Evolutionary conservation across 805 yeast species (phyloP).

Genomic region (Candida jianshihensis): DNA sequence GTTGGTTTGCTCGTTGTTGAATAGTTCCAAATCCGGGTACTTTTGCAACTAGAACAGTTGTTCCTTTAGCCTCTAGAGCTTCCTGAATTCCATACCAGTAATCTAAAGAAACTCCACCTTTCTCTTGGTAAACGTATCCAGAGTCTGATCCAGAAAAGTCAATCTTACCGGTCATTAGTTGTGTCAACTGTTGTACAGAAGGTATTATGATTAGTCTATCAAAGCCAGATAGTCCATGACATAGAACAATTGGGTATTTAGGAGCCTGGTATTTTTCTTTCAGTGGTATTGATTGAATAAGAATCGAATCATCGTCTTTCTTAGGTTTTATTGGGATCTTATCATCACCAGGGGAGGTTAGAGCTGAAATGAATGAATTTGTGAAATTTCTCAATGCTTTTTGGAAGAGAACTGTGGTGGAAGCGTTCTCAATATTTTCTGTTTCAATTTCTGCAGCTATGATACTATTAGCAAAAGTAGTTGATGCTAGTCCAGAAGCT

Average conservation of each 20-base stretch:
- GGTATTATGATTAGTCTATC: constrained; percentile 47
- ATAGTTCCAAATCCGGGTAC: constrained; percentile 83
- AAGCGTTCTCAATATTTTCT: constrained; percentile 8
- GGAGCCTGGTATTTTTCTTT: constrained; percentile 48
- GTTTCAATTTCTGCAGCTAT: constrained; percentile 7
- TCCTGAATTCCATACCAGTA: constrained; percentile 81
- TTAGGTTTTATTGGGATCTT: constrained; percentile 3
- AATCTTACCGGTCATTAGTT: constrained; percentile 9
- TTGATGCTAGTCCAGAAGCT: constrained; percentile 6
- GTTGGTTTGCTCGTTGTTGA: constrained; percentile 52
- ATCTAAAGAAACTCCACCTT: constrained; percentile 40
- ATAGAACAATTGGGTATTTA: constrained; percentile 65
- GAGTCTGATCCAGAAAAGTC: constrained; percentile 1
- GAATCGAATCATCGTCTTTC: constrained; percentile 3
- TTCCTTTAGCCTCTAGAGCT: constrained; percentile 53
- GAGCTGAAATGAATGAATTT: constrained; percentile 8
- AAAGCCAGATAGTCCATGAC: constrained; percentile 86
- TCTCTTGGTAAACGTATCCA: constrained; percentile 18
- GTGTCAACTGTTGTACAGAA: constrained; percentile 26
- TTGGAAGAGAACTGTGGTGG: too few relatives aligned
- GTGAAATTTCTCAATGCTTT: constrained; percentile 5
- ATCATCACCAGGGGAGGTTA: constrained; percentile 2
- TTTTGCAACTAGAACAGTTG: constrained; percentile 60
- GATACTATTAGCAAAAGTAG: constrained; percentile 3
- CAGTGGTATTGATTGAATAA: constrained; percentile 12